Evolutionary conservation across 306 rosid species (phyloP).

Genomic region (Medicago truncatula): DNA sequence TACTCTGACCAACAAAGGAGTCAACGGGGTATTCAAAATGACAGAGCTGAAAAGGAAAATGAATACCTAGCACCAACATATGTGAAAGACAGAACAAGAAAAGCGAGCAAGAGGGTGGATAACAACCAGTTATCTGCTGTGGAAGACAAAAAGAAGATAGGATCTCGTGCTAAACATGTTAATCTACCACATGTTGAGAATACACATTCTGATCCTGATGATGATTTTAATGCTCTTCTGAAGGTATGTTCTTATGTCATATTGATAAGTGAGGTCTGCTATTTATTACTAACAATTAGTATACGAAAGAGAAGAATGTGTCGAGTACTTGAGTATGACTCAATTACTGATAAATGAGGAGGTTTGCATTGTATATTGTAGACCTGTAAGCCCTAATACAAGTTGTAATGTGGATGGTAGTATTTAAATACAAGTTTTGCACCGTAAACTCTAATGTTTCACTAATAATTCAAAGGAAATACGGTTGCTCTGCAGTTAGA

Average conservation of each 20-base stretch:
- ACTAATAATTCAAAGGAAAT: too few relatives aligned
- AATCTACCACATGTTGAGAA: slow-evolving; percentile 51
- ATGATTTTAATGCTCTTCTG: slow-evolving; percentile 71
- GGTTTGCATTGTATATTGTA: too few relatives aligned
- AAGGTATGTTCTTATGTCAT: slow-evolving; percentile 58
- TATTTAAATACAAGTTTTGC: too few relatives aligned
- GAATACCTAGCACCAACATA: slow-evolving; percentile 54
- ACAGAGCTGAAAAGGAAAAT: slow-evolving; percentile 52
- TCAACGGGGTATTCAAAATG: slow-evolving; percentile 60
- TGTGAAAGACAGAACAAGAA: slow-evolving; percentile 58
- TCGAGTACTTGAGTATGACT: too few relatives aligned
- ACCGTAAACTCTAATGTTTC: too few relatives aligned
- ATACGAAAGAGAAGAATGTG: neutral
- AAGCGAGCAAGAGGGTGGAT: slow-evolving; percentile 52
- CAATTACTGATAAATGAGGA: too few relatives aligned
- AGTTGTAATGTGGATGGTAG: too few relatives aligned
- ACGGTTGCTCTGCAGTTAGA: too few relatives aligned
- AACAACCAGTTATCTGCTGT: slow-evolving; percentile 46
- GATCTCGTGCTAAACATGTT: slow-evolving; percentile 48
- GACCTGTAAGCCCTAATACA: too few relatives aligned
- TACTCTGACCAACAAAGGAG: slow-evolving; percentile 59
- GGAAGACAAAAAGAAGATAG: slow-evolving; percentile 59
- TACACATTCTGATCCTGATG: slow-evolving; percentile 54
- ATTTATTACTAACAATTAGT: neutral
- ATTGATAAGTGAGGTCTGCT: neutral